Evolutionary conservation across 192 early-diverging fungal genomes (phyloP).

Genomic region (Gonapodya prolifera): DNA sequence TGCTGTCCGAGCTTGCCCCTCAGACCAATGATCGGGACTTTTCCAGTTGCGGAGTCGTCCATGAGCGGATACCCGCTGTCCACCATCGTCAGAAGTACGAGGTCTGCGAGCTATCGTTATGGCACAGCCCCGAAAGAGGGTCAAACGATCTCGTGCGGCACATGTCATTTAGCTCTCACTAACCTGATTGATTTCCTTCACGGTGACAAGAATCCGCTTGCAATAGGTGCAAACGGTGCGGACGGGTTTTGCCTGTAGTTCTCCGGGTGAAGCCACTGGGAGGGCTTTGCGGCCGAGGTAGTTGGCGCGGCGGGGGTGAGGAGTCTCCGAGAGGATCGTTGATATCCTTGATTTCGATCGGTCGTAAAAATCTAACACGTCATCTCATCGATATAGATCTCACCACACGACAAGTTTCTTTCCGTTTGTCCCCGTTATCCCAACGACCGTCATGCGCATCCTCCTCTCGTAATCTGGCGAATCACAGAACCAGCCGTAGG

Average conservation of each 20-base stretch:
- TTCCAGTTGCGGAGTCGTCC: not conserved
- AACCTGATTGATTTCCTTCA: conserved; percentile 3
- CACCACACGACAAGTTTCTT: not conserved
- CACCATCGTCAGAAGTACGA: not conserved
- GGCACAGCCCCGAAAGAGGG: not conserved
- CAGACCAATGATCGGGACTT: conserved; percentile 15
- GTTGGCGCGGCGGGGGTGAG: conserved; percentile 2
- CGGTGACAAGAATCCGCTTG: conserved; percentile 17
- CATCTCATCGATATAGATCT: no score
- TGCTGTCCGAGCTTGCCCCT: conserved; percentile 17
- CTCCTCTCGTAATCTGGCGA: conserved; percentile 17
- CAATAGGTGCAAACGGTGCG: conserved; percentile 16
- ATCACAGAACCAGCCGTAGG: conserved; percentile 18
- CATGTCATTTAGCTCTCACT: no score
- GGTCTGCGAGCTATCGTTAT: not conserved
- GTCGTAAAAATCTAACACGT: not conserved
- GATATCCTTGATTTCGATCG: conserved; percentile 18
- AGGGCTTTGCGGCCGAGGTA: conserved; percentile 1
- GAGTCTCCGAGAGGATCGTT: conserved; percentile 17
- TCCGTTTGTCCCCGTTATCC: not conserved
- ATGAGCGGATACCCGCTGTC: not conserved
- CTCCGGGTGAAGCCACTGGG: not conserved
- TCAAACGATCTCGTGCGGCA: no score
- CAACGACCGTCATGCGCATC: conserved; percentile 19
- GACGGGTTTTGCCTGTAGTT: not conserved